These are phyloP conservation scores for Intubia oerlemansii DNA, from an alignment of 2,329 filamentous ascomycete species.

Conservation along the genomic window DNA sequence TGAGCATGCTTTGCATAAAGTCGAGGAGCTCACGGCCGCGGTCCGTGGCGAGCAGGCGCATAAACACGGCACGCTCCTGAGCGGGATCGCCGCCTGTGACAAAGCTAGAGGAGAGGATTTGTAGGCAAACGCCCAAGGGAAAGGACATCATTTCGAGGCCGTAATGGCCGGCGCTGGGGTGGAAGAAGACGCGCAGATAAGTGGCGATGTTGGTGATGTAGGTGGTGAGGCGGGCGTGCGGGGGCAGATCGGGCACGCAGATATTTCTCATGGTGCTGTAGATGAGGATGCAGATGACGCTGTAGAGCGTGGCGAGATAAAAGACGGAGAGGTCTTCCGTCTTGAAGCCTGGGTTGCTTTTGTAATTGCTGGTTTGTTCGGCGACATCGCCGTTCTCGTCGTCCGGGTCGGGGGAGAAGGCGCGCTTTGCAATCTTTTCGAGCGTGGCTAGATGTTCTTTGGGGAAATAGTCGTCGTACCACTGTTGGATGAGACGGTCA, in stretches of 20 bases:
- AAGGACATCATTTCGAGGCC: conserved; percentile 8
- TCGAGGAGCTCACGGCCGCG: conserved; percentile 6
- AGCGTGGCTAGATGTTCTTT: conserved; percentile 5
- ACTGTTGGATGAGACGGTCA: conserved; percentile 5
- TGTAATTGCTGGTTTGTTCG: neutral
- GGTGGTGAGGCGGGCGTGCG: conserved; percentile 1
- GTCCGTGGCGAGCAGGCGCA: conserved; percentile 5
- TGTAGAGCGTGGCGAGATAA: conserved; percentile 7
- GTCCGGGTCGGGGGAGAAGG: no score
- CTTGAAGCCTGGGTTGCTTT: no score
- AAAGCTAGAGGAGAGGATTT: conserved; percentile 3
- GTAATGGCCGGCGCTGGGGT: conserved; percentile 7
- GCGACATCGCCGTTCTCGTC: no score
- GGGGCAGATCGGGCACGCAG: conserved; percentile 3
- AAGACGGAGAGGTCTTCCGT: conserved; percentile 8
- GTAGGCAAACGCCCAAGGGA: conserved; percentile 6
- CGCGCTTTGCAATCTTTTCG: no score
- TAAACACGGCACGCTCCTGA: conserved; percentile 5
- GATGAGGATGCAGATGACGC: conserved; percentile 7
- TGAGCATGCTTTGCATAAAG: conserved; percentile 7
- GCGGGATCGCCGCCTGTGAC: neutral
- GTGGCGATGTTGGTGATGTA: conserved; percentile 6
- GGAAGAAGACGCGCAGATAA: conserved; percentile 7
- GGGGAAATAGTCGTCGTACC: conserved; percentile 6
- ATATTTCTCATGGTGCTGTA: conserved; percentile 6